Evolutionary conservation across 768 basidiomycete genomes (phyloP), one percentile per base, ranked within the genome.

Genomic region (Mrakia frigida): DNA sequence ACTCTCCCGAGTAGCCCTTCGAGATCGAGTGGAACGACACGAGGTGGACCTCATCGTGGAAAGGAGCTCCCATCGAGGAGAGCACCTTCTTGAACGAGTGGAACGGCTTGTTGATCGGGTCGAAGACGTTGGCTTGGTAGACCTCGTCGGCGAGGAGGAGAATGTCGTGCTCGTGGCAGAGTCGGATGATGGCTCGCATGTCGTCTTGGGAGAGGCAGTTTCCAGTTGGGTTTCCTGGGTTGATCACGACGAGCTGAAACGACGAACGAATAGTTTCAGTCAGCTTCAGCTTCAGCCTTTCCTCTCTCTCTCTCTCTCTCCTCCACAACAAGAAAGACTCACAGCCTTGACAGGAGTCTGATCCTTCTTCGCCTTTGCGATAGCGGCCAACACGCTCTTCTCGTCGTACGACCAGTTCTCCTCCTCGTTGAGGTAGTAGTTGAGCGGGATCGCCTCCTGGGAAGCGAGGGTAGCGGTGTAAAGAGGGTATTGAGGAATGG

Each of bases 151-250:
- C 96, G 79, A 98, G 88, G 70, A 99, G 88, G 31, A 96, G 91
- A 75, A 99, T 89, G 10, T 86, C 86, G 84, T 98, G 86, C 79
- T 91, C 86, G 82, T 94, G 92, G 84, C 94, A 96, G 14, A 98
- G 84, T 37, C 88, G 84, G n/a, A 97, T 89, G 75, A 99, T 87
- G 69, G 87, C 85, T 75, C 87, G 85, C 86, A 94, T 92, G 31
- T 91, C 92, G 39, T 83, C 79, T 76, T 88, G 86, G 79, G 89
- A 87, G 16, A 99, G 88, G 70, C 96, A 87, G 6, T 90, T 88
- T 59, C 96, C 97, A 0, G 97, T 98, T 31, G 97, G 96, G 85
- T 98, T 99, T 33, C 96, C 96, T 0, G 96, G 96, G 86, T 99
- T 99, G 87, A 99, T 98, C 81, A 99, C 88, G 78, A 98, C 96